phyloP scores from a whole-genome alignment of 2,329 filamentous ascomycete species.

The Canariomyces notabilis region DNA sequence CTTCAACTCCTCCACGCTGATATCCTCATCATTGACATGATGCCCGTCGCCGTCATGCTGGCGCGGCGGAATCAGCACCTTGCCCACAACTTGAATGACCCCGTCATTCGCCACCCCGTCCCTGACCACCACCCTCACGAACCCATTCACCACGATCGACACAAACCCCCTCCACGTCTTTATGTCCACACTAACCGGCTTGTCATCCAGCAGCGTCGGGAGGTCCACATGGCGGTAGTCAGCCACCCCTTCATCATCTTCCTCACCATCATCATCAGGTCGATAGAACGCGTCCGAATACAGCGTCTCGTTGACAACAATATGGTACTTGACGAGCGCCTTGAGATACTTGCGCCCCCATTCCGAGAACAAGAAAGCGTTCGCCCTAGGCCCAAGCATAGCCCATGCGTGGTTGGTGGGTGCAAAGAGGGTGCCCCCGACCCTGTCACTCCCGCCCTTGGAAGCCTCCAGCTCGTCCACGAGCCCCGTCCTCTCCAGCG shows the following conservation, averaged over 20 bases:
- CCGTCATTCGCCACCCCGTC: constrained; percentile 74
- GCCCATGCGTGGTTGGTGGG: constrained; percentile 78
- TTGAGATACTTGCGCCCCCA: constrained; percentile 70
- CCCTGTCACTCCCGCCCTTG: constrained; percentile 36
- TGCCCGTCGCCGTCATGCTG: constrained; percentile 34
- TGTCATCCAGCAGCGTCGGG: constrained; percentile 63
- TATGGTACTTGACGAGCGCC: constrained; percentile 73
- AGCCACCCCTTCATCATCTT: constrained; percentile 20
- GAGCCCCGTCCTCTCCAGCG: constrained; percentile 69
- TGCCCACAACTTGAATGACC: constrained; percentile 71
- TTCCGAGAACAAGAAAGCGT: constrained; percentile 80
- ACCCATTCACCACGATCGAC: constrained; percentile 70
- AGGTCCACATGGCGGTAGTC: constrained; percentile 55
- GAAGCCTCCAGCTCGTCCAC: constrained; percentile 52
- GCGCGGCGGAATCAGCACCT: constrained; percentile 72
- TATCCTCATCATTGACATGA: constrained; percentile 31
- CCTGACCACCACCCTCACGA: constrained; percentile 57
- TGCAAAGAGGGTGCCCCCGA: constrained; percentile 72
- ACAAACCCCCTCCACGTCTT: constrained; percentile 62
- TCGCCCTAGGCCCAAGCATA: constrained; percentile 65
- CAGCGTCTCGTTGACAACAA: constrained; percentile 67
- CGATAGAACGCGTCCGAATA: constrained; percentile 81
- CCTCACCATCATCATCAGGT: constrained; percentile 33
- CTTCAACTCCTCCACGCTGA: constrained; percentile 21
- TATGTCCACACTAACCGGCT: constrained; percentile 67